Evolutionary conservation across 345 rosid genomes (phyloP).

Genomic region (Passiflora organensis): DNA sequence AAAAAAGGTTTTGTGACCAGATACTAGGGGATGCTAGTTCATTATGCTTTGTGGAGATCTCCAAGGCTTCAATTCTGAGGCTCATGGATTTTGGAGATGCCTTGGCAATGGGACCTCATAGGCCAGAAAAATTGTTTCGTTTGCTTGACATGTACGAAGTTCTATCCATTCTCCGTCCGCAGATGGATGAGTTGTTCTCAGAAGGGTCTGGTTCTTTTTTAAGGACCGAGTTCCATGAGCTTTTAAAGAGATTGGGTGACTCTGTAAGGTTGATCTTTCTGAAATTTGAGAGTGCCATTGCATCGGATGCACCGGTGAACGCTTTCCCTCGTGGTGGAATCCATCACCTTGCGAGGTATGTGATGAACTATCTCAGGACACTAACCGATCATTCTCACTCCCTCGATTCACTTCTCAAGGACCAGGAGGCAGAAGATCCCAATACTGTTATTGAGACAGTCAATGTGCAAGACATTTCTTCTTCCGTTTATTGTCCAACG

Average conservation of each 20-base stretch:
- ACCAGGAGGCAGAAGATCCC: constrained; percentile 28
- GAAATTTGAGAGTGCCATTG: constrained; percentile 44
- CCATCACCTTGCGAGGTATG: constrained; percentile 64
- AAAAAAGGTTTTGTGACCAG: constrained; percentile 55
- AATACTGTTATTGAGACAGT: constrained; percentile 26
- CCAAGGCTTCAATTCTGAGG: constrained; percentile 37
- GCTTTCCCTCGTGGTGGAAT: constrained; percentile 50
- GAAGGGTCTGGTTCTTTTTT: constrained; percentile 48
- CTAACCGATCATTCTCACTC: constrained; percentile 43
- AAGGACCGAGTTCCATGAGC: constrained; percentile 48
- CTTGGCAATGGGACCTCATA: constrained; percentile 42
- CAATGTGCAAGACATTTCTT: constrained; percentile 28
- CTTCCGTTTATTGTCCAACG: constrained; percentile 43
- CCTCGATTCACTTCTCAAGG: constrained; percentile 49
- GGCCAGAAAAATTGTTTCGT: constrained; percentile 59
- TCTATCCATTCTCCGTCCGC: constrained; percentile 40
- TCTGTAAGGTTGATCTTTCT: constrained; percentile 41
- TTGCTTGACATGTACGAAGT: constrained; percentile 69
- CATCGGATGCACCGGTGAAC: constrained; percentile 33
- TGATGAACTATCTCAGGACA: constrained; percentile 69
- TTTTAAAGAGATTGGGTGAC: constrained; percentile 36
- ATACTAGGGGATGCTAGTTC: constrained; percentile 49
- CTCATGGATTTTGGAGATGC: constrained; percentile 82
- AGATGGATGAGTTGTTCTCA: constrained; percentile 42
- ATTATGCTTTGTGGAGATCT: constrained; percentile 48